Evolutionary conservation across 352 stramenopile genomes (phyloP), one percentile per base, ranked within the genome.

Genomic region (Phytophthora palmivora): DNA sequence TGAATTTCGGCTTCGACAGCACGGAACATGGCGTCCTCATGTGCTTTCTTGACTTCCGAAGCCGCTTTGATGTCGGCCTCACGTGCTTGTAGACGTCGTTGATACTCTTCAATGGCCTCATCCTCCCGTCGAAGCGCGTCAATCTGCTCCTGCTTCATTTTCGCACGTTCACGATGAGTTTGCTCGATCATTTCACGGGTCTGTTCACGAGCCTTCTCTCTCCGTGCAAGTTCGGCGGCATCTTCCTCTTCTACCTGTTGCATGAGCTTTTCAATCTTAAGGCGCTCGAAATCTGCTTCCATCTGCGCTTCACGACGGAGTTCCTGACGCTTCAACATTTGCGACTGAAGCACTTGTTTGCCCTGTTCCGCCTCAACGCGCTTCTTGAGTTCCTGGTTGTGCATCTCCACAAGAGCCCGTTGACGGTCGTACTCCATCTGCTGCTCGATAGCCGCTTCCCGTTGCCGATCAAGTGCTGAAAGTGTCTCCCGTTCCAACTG

Each of bases 391-490:
- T 86, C 79, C 7, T 73, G 67, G 58, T 87, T 86, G 28, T 89
- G 77, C 62, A 82, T 77, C 11, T 90, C 77, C 15, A 88, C 78
- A 32, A 97, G 78, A 16, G 88, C 82, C 11, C 79, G 72, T 67
- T 95, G 88, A 15, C 91, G 82, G 58, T 97, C 87, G 57, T 92
- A 89, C 74, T 98, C 91, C 91, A 98, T 98, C 61, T 95, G 80
- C 73, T 96, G 88, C 64, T 97, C 89, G 30, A 98, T 97, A 11
- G 89, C 89, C 28, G 80, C 67, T 22, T 97, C 84, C 16, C 91
- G 78, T 26, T 82, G 76, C 22, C 82, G 72, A 57, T 97, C 87
- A n/a, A 88, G 75, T 15, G 79, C 75, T 14, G 70, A 43, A 33
- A 96, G 59, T n/a, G 87, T 79, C 61, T 96, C 74, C n/a, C 78